Evolutionary conservation across 1,284 basidiomycete genomes (phyloP), one percentile per base, ranked within the genome.

Genomic region (Apiotrichum akiyoshidainum): DNA sequence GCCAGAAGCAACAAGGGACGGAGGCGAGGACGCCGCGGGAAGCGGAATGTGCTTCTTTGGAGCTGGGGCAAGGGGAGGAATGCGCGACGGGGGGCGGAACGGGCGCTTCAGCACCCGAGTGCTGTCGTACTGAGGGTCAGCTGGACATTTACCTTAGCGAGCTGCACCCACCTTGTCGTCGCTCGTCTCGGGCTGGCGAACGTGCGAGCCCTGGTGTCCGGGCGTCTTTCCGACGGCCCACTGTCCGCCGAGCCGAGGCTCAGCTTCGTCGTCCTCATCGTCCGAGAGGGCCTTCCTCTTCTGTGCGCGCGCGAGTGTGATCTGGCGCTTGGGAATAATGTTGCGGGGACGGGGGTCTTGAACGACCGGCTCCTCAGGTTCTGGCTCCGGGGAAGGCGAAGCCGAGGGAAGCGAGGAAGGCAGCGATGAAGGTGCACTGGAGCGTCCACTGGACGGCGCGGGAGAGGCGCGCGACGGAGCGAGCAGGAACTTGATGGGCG

Each of bases 21-120:
- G 17, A 22, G 21, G 31, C 35, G 19, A 16, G 41, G 7, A 33
- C 35, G 16, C 33, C 42, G 19, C 37, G n/a, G 33, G 6, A 5
- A 5, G 44, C 12, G 50, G 49, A 45, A 46, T 2, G 54, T 31
- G 14, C 14, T 47, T 22, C 45, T 55, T 47, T 1, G 21, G 22
- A 2, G 34, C 21, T 5, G n/a, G n/a, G n/a, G n/a, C n/a, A n/a
- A 42, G 13, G 5, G 53, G 26, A 5, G 19, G 12, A 13, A 55
- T 40, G 21, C 53, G 53, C 17, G 53, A 34, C 11, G 74, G 74
- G 2, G 68, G 65, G 21, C 61, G 63, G 63, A 74, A 76, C 0
- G 74, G 74, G 37, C 69, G 68, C 58, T 75, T 75, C 14, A 75
- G 63, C 1, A 73, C 65, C 19, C 64, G 62, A 26, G 65, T n/a